Percentiles rank a stretch among this genome's conserved stretches.
These are phyloP conservation scores for Bryoglossum gracile DNA, from an alignment of 495 filamentous ascomycete species.

Conservation along the genomic window DNA sequence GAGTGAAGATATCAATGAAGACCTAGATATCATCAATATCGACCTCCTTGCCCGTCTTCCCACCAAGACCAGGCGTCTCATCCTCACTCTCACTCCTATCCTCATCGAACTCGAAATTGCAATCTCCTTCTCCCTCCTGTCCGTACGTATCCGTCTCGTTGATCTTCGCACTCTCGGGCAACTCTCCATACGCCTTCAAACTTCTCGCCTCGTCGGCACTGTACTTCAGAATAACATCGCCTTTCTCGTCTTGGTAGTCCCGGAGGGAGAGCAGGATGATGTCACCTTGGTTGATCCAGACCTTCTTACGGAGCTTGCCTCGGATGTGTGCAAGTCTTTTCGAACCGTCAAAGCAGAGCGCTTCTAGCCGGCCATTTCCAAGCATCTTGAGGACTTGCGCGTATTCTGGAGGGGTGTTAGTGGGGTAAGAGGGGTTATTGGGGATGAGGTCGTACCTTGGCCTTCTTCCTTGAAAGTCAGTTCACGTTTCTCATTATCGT, in stretches of 20 bases:
- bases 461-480: conserved; percentile 98
- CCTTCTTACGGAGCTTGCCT: conserved; percentile 96
- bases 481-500: conserved; percentile 99
- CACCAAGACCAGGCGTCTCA: conserved; percentile 52
- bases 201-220: conserved; percentile 91
- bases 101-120: conserved; percentile 80
- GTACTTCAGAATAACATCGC: conserved; percentile 99
- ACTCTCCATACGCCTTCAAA: conserved; percentile 92
- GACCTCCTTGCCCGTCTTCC: conserved; percentile 53
- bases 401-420: conserved; percentile 58
- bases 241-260: conserved; percentile 99
- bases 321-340: conserved; percentile 79
- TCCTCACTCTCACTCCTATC: conserved; percentile 71
- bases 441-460: conserved; percentile 49
- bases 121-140: conserved; percentile 64
- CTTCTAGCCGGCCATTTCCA: conserved; percentile 94
- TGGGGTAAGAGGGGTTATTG: conserved; percentile 1
- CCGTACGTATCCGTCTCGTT: conserved; percentile 96
- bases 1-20: too few relatives aligned
- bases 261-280: conserved; percentile 95
- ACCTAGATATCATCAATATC: conserved; percentile 71
- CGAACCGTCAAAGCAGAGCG: conserved; percentile 92
- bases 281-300: conserved; percentile 98
- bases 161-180: conserved; percentile 97
- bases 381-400: conserved; percentile 98